phyloP scores from a whole-genome alignment of 2,329 filamentous ascomycete species.

The Pseudogymnoascus sp. region DNA sequence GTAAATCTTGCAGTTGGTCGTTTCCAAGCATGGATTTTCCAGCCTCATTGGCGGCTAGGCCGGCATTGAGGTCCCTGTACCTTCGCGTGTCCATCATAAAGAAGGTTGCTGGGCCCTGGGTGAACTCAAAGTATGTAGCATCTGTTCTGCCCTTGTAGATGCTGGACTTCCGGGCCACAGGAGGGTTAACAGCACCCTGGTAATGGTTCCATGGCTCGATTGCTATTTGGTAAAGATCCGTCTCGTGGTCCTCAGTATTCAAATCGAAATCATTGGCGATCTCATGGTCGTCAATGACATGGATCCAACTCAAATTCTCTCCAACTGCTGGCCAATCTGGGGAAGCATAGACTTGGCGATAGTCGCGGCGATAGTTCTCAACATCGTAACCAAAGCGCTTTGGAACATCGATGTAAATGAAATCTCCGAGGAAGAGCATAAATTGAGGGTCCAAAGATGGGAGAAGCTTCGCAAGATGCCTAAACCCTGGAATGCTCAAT shows the following conservation, averaged over 20 bases:
- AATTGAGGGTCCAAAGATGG: conserved; percentile 65
- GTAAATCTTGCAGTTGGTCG: conserved; percentile 69
- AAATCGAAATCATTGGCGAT: conserved; percentile 89
- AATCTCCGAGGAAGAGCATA: conserved; percentile 77
- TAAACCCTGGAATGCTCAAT: conserved; percentile 72
- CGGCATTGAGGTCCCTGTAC: conserved; percentile 64
- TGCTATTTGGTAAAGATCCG: conserved; percentile 14
- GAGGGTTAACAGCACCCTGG: conserved; percentile 77
- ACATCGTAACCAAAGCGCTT: conserved; percentile 62
- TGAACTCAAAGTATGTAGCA: conserved; percentile 82
- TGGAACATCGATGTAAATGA: conserved; percentile 87
- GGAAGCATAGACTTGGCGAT: conserved; percentile 90
- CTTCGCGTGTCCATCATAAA: conserved; percentile 91
- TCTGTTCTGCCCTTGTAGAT: conserved; percentile 35
- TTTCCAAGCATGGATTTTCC: conserved; percentile 82
- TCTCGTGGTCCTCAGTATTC: conserved; percentile 51
- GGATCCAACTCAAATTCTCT: conserved; percentile 87
- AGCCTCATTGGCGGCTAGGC: conserved; percentile 47
- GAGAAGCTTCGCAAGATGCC: conserved; percentile 64
- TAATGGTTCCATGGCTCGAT: conserved; percentile 68
- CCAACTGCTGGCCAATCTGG: conserved; percentile 77
- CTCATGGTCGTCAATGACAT: conserved; percentile 94
- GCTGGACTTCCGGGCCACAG: conserved; percentile 46
- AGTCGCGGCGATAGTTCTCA: conserved; percentile 80
- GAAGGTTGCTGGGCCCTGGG: conserved; percentile 83